Evolutionary conservation across 352 stramenopile genomes (phyloP).

Genomic region (Phytophthora crassamura): DNA sequence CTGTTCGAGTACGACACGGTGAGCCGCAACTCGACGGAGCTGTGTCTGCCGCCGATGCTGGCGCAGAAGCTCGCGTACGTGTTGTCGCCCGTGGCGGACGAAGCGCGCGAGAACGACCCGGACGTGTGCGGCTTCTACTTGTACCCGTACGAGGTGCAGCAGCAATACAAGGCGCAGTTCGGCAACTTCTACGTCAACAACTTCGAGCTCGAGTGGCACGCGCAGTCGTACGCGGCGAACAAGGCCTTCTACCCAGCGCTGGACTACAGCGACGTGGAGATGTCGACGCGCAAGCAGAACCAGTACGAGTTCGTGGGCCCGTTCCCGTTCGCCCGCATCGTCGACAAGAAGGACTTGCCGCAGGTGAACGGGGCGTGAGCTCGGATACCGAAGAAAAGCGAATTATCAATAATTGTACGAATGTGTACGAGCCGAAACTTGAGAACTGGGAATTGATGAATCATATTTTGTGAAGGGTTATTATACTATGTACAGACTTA

Average conservation of each 20-base stretch:
- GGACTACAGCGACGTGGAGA: slow-evolving; percentile 67
- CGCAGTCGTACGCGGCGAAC: slow-evolving; percentile 73
- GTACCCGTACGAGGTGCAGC: slow-evolving; percentile 73
- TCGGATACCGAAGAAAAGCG: too few relatives aligned
- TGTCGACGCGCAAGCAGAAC: slow-evolving; percentile 72
- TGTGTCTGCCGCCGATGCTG: slow-evolving; percentile 70
- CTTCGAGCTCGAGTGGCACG: slow-evolving; percentile 71
- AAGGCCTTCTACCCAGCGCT: slow-evolving; percentile 50
- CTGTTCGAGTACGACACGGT: slow-evolving; percentile 70
- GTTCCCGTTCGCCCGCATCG: slow-evolving; percentile 71
- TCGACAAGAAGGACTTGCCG: slow-evolving; percentile 49
- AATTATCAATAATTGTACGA: too few relatives aligned
- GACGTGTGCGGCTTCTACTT: slow-evolving; percentile 81
- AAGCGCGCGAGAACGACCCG: slow-evolving; percentile 62
- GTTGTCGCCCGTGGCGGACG: slow-evolving; percentile 56
- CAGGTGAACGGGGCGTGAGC: slow-evolving; percentile 10
- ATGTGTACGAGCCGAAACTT: too few relatives aligned
- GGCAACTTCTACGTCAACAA: slow-evolving; percentile 79
- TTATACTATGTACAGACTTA: slow-evolving; percentile 1
- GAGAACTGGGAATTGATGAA: too few relatives aligned
- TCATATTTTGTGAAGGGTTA: too few relatives aligned
- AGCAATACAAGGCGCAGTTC: slow-evolving; percentile 62
- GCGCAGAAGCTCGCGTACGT: slow-evolving; percentile 66
- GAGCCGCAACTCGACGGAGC: slow-evolving; percentile 52
- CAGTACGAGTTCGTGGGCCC: slow-evolving; percentile 69